These are phyloP conservation scores for Trichomonascaceae sp. DNA, from an alignment of 1,139 yeast genomes.

Conservation along the genomic window DNA sequence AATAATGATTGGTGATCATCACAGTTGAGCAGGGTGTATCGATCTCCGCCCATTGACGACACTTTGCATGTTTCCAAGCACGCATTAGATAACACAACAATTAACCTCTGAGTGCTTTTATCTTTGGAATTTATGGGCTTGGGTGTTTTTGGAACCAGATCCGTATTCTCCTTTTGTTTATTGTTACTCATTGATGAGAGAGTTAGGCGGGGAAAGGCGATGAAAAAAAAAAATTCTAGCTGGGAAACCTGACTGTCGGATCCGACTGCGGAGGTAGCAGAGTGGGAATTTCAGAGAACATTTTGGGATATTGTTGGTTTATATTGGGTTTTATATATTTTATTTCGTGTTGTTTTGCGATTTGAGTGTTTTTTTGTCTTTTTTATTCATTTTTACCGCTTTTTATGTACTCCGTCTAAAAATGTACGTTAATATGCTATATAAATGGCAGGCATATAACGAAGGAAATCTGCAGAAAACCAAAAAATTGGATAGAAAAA, in stretches of 20 bases:
- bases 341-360: no score
- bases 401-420: no score
- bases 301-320: no score
- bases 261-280: neutral
- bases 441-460: no score
- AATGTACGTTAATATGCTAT: no score
- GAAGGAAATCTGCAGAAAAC: no score
- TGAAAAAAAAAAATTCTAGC: neutral
- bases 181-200: neutral
- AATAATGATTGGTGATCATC: slow-evolving; percentile 96
- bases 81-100: slow-evolving; percentile 91
- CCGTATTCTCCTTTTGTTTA: slow-evolving; percentile 8
- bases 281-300: no score
- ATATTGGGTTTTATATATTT: no score
- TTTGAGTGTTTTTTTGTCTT: no score
- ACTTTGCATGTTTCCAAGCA: slow-evolving; percentile 92
- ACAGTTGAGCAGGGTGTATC: slow-evolving; percentile 87
- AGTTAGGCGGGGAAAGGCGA: neutral
- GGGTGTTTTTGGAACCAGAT: slow-evolving; percentile 77
- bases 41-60: slow-evolving; percentile 79
- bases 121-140: slow-evolving; percentile 74
- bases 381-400: no score
- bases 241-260: neutral
- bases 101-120: slow-evolving; percentile 73
- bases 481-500: no score